Evolutionary conservation across 805 yeast genomes (phyloP).

Genomic region (Cyberlindnera samutprakarnensis): DNA sequence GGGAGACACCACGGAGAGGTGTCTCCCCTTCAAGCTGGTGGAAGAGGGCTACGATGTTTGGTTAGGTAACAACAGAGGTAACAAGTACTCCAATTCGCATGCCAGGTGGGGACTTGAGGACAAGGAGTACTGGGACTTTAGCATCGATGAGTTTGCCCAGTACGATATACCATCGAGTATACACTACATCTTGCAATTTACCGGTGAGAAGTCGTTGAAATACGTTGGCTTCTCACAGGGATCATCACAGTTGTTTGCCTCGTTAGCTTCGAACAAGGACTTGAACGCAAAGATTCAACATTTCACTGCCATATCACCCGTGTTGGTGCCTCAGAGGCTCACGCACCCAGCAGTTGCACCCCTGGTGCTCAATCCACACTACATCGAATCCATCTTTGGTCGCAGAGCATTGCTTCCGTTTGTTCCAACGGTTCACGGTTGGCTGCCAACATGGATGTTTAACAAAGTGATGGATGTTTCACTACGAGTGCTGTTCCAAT

Average conservation of each 20-base stretch:
- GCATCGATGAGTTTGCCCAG: slow-evolving; percentile 85
- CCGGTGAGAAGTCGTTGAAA: slow-evolving; percentile 37
- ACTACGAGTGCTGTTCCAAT: slow-evolving; percentile 54
- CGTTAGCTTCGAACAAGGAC: slow-evolving; percentile 57
- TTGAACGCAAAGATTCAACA: slow-evolving; percentile 47
- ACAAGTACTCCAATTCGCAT: slow-evolving; percentile 62
- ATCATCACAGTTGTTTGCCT: slow-evolving; percentile 86
- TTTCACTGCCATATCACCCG: slow-evolving; percentile 87
- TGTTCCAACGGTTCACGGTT: slow-evolving; percentile 60
- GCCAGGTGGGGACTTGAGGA: slow-evolving; percentile 17
- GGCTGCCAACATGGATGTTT: slow-evolving; percentile 68
- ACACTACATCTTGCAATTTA: slow-evolving; percentile 55
- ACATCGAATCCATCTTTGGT: slow-evolving; percentile 69
- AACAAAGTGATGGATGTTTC: slow-evolving; percentile 59
- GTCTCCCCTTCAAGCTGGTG: slow-evolving; percentile 63
- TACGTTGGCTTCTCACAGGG: slow-evolving; percentile 94
- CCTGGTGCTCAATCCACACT: slow-evolving; percentile 65
- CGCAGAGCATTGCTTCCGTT: slow-evolving; percentile 69
- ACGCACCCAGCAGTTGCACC: slow-evolving; percentile 71
- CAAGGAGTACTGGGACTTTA: slow-evolving; percentile 76
- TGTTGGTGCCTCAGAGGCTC: slow-evolving; percentile 85
- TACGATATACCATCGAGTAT: slow-evolving; percentile 84
- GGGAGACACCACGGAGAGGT: slow-evolving; percentile 41
- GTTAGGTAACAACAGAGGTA: slow-evolving; percentile 90
- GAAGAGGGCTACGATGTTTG: slow-evolving; percentile 90